These are phyloP conservation scores for Murraya koenigii DNA, from an alignment of 345 rosid genomes.

Conservation along the genomic window DNA sequence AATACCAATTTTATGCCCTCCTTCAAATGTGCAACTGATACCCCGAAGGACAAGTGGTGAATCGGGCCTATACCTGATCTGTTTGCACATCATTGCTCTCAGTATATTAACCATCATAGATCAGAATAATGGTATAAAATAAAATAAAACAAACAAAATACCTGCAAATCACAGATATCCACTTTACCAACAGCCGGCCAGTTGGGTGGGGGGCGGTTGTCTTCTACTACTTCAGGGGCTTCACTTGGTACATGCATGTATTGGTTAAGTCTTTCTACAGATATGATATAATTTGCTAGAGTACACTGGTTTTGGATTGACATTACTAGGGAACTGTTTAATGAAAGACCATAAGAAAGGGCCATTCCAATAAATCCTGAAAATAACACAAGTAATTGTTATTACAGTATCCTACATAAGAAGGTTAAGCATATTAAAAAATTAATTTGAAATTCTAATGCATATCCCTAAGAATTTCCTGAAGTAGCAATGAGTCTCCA, in stretches of 20 bases:
- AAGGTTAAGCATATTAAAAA: not conserved
- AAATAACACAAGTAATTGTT: not conserved
- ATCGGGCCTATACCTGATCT: conserved; percentile 51
- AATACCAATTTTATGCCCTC: conserved; percentile 64
- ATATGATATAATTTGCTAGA: conserved; percentile 76
- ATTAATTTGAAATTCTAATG: not conserved
- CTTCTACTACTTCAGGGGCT: conserved; percentile 81
- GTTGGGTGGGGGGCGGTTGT: conserved; percentile 60
- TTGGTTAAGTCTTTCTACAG: conserved; percentile 91
- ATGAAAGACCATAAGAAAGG: conserved; percentile 89
- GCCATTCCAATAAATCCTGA: conserved; percentile 99
- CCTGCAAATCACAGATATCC: conserved; percentile 78
- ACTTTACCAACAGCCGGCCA: conserved; percentile 91
- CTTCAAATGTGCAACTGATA: conserved; percentile 55
- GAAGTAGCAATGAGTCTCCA: not conserved
- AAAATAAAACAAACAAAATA: not conserved
- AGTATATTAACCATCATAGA: not conserved
- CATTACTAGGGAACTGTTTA: conserved; percentile 66
- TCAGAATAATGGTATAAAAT: not conserved
- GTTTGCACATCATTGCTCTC: not conserved
- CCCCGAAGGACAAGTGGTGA: conserved; percentile 64
- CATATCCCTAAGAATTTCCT: not conserved
- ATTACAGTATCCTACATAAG: not conserved
- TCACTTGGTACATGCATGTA: conserved; percentile 88
- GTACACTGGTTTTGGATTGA: conserved; percentile 93